Evolutionary conservation across 129 eudicot species (phyloP), one percentile per base, ranked within the genome.

Genomic region (Flaveria robusta): DNA sequence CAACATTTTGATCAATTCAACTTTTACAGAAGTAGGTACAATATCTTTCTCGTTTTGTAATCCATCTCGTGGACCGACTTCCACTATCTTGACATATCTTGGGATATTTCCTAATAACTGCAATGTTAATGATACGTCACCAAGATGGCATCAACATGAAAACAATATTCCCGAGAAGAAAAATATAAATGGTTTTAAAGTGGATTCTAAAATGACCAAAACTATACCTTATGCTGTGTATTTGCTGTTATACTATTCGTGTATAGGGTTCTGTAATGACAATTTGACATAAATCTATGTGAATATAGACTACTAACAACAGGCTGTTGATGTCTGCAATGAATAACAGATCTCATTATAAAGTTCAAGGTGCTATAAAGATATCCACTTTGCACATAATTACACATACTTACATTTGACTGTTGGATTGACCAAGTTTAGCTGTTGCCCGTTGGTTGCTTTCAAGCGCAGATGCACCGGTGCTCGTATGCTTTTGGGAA

Each of bases 31-130:
- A 47, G 98, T 90, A 26, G 98, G 96, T 51, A 92, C 92, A 39
- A 86, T 86, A 62, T 86, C 83, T 78, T 87, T 90, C 85, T 88
- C 98, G 64, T 90, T 90, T 83, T 92, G 98, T 68, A 92, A 82
- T 47, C 98, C 98, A 80, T 92, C 98, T 59, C 96, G 77, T 4
- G 98, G 98, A 77, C 98, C 98, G 49, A 92, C 98, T 88, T 92
- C 98, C 73, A 90, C 93, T 76, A 92, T 92, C 86, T 86, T 92
- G 60, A 88, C 98, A 82, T 39, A 86, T 76, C 74, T 71, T 7
- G 96, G 96, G 43, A 88, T 73, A 47, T 81, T 71, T 74, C 82
- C 85, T 72, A 88, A 76, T 43, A 85, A 74, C 98, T 92, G 90
- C 51, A 80, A 54, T 14, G 47, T 70, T 46, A 42, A 4, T 39